These are phyloP conservation scores for Hypomontagnella submonticulosa DNA, from an alignment of 495 filamentous ascomycete species.

Conservation along the genomic window DNA sequence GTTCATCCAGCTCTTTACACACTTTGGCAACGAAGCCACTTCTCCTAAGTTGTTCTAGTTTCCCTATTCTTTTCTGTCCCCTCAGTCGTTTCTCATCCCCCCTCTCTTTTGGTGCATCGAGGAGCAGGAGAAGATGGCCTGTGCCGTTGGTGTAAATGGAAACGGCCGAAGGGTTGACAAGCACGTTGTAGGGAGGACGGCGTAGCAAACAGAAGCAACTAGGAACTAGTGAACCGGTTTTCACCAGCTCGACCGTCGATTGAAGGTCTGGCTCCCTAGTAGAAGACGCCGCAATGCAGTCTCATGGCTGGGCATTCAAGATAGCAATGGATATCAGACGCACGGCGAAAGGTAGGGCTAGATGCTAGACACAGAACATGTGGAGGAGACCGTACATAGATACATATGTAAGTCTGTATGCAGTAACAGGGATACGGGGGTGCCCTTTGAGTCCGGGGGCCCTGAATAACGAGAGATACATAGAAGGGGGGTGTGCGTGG, in stretches of 20 bases:
- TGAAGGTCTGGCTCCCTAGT: slow-evolving; percentile 39
- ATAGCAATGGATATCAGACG: slow-evolving; percentile 48
- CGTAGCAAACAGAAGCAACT: slow-evolving; percentile 43
- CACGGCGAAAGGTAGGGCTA: slow-evolving; percentile 48
- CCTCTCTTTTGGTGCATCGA: slow-evolving; percentile 38
- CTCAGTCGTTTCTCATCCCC: slow-evolving; percentile 29
- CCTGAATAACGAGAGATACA: slow-evolving; percentile 42
- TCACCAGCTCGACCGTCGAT: slow-evolving; percentile 41
- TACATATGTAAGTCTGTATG: slow-evolving; percentile 53
- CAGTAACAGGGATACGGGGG: slow-evolving; percentile 47
- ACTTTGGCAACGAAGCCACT: slow-evolving; percentile 19
- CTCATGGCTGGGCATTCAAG: slow-evolving; percentile 47
- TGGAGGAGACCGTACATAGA: slow-evolving; percentile 52
- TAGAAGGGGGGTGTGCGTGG: slow-evolving; percentile 45
- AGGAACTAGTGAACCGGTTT: slow-evolving; percentile 29
- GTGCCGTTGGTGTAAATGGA: slow-evolving; percentile 44
- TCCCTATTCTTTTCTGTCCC: slow-evolving; percentile 24
- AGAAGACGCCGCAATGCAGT: slow-evolving; percentile 46
- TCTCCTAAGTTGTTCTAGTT: slow-evolving; percentile 28
- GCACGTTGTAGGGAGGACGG: slow-evolving; percentile 32
- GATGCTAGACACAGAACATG: slow-evolving; percentile 48
- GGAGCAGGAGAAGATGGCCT: slow-evolving; percentile 32
- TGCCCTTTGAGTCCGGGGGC: slow-evolving; percentile 47
- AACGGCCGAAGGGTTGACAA: slow-evolving; percentile 44
- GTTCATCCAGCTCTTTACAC: slow-evolving; percentile 32